Evolutionary conservation across 495 filamentous ascomycete genomes (phyloP), one percentile per base, ranked within the genome.

Genomic region (Bacidia rubella): DNA sequence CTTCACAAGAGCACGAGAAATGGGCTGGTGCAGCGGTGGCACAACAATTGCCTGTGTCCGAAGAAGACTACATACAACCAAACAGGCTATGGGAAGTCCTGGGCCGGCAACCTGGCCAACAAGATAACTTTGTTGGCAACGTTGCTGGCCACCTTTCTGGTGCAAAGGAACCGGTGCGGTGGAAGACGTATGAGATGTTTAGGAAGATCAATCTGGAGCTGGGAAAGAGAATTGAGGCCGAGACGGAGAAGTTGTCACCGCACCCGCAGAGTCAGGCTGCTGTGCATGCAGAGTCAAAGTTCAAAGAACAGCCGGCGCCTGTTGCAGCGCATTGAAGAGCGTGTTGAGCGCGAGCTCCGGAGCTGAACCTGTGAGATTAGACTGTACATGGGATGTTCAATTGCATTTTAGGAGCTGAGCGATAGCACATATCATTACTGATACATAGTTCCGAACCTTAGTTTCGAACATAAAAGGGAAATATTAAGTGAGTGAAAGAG

Each of bases 121-220:
- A 86, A 68, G 75, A 81, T 15, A 81, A 80, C 60, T 82, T 84
- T 54, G 67, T 86, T 38, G 57, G 68, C 39, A 86, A 85, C 57
- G 72, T 85, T 47, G 70, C 75, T 15, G 73, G 68, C 15, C 72
- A 76, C 56, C 56, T 79, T n/a, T 66, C 62, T 46, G 65, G 63
- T 54, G 73, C 74, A 15, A 69, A 73, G 51, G 63, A 68, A 54
- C 58, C 66, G 41, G 80, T 81, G 11, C 69, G 79, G 43, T 66
- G 71, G 60, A 68, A 72, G 20, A 82, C 79, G 4, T 81, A 81
- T 61, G 71, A 72, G 39, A 74, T 74, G 72, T 75, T 74, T 52
- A 54, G 48, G 3, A 57, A 44, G 44, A 51, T 65, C 9, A 53
- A 64, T 47, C 59, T 56, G 44, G 63, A 56, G 22, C 35, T 65